phyloP scores from a whole-genome alignment of 768 basidiomycete genomes.

The Hydnomerulius pinastri region DNA sequence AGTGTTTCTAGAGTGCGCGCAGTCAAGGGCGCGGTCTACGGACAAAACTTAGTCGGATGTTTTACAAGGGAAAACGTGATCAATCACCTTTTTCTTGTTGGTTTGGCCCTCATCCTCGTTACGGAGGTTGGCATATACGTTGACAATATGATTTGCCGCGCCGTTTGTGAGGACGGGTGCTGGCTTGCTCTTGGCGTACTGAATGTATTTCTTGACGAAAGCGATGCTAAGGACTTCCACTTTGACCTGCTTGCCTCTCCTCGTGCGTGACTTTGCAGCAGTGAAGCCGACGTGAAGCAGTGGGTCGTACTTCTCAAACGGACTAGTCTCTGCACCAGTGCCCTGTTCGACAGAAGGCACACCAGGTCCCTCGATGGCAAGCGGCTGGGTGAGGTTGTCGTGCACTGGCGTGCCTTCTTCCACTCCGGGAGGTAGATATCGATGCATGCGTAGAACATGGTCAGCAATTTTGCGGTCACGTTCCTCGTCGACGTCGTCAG shows the following conservation, averaged over 20 bases:
- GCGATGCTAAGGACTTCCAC: conserved; percentile 88
- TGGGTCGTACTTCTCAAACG: conserved; percentile 97
- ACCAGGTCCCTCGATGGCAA: conserved; percentile 81
- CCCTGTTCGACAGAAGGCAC: conserved; percentile 40
- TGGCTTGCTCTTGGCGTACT: conserved; percentile 90
- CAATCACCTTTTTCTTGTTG: conserved; percentile 78
- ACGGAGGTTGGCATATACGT: conserved; percentile 86
- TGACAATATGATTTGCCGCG: conserved; percentile 92
- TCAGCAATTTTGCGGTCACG: conserved; percentile 95
- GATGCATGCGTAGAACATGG: conserved; percentile 96
- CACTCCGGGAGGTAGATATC: conserved; percentile 93
- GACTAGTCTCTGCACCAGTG: conserved; percentile 49
- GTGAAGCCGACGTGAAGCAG: conserved; percentile 85
- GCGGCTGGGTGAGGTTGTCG: conserved; percentile 85
- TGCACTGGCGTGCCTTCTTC: conserved; percentile 93
- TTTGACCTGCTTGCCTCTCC: conserved; percentile 59
- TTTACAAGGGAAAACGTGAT: background rate
- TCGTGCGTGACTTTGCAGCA: conserved; percentile 48
- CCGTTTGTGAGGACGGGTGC: conserved; percentile 88
- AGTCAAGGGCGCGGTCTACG: conserved; percentile 92
- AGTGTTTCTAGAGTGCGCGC: conserved; percentile 98
- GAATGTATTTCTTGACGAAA: conserved; percentile 98
- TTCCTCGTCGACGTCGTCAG: conserved; percentile 95
- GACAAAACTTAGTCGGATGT: conserved; percentile 13
- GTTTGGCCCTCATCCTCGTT: conserved; percentile 87